Evolutionary conservation across 257 asterid species (phyloP), one percentile per base, ranked within the genome.

Genomic region (Verbena officinalis): DNA sequence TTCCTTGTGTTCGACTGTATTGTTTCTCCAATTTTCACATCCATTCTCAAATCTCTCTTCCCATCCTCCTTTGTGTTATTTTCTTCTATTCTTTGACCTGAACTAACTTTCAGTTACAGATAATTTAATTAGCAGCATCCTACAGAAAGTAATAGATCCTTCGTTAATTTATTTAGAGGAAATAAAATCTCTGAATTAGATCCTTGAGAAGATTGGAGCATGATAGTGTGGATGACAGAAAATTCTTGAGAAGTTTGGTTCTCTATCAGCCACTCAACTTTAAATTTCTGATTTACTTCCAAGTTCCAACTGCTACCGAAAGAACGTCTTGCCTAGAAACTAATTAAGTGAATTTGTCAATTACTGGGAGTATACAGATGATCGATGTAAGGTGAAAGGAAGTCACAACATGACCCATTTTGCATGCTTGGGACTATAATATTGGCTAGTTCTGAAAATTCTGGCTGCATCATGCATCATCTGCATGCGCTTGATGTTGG

Each of bases 241-340:
- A 24, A 65, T 55, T 46, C 73, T 63, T 20, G 44, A 43, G 60
- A 33, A 65, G 67, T 30, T 40, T 62, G 42, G 40, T 44, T 39
- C 54, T 40, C 21, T 21, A 46, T 52, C 24, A 65, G 21, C 17
- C 27, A 66, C 24, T 21, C 51, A 11, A 23, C 30, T 64, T 24
- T n/a, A 12, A 43, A 52, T 53, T 51, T 38, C 13, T 34, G 12
- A 11, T 65, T 43, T 59, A 27, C 19, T 67, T 12, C 16, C n/a
- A n/a, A n/a, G n/a, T n/a, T n/a, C n/a, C 36, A 53, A 15, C 50
- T 55, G 62, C 21, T 48, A 31, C 16, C 61, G 40, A 2, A 36
- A 60, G 34, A 51, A 55, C 46, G 30, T 31, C 7, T 19, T 46
- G 48, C 67, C 54, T n/a, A 55, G 62, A 59, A 39, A 49, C 57